A percentile compares a stretch with the other conserved stretches of the same genome.
Evolutionary conservation across 257 asterid species (phyloP).

Genomic region (Mitragyna speciosa): DNA sequence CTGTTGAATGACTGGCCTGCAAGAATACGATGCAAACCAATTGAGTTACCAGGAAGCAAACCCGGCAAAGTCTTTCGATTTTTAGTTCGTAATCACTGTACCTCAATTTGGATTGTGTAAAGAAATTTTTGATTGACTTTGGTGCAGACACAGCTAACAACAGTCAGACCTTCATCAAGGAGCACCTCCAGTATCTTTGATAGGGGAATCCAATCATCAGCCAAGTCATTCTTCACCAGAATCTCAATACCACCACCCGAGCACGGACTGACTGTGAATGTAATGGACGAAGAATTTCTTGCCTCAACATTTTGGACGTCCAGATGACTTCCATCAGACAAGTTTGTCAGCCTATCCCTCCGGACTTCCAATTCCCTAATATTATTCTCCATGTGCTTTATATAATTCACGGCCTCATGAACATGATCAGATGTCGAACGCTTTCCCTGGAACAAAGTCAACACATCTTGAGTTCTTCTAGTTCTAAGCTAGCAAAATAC

Average conservation of each 20-base stretch:
- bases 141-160: slow-evolving; percentile 36
- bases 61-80: neutral
- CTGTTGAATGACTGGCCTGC: slow-evolving; percentile 12
- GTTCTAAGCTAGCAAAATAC: neutral
- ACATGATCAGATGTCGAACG: slow-evolving; percentile 49
- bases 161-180: slow-evolving; percentile 38
- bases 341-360: slow-evolving; percentile 21
- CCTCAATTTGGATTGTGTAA: slow-evolving; percentile 50
- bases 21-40: neutral
- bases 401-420: slow-evolving; percentile 39
- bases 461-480: neutral
- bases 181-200: slow-evolving; percentile 39
- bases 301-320: slow-evolving; percentile 8
- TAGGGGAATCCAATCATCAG: slow-evolving; percentile 30
- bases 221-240: slow-evolving; percentile 28
- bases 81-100: neutral
- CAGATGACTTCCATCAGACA: neutral
- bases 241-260: slow-evolving; percentile 45
- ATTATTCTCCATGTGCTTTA: slow-evolving; percentile 33
- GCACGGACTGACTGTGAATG: slow-evolving; percentile 38
- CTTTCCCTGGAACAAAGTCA: slow-evolving; percentile 37
- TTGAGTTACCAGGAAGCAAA: neutral
- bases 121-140: slow-evolving; percentile 27
- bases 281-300: slow-evolving; percentile 8
- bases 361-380: slow-evolving; percentile 31